Percentiles rank a stretch among this genome's conserved stretches.
Conservation (phyloP, 1,139 yeast genomes). For the Candida neerlandica region DNA sequence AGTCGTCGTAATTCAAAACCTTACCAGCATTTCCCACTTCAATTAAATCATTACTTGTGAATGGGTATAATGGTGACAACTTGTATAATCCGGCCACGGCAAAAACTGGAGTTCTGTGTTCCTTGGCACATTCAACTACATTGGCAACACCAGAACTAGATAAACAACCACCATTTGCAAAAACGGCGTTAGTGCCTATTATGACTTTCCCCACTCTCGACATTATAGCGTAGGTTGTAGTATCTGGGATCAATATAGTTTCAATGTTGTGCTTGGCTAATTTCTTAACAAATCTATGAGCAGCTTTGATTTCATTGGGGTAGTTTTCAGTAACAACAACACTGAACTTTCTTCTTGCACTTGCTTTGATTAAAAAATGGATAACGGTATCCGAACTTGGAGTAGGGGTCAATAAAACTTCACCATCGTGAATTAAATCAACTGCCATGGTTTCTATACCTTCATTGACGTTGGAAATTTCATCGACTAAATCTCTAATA, state of each 20-base stretch:
- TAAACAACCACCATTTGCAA: constrained; percentile 95
- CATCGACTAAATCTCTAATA: constrained; percentile 90
- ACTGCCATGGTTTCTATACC: constrained; percentile 88
- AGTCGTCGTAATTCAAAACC: constrained; percentile 72
- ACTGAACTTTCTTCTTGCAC: constrained; percentile 86
- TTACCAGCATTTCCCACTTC: constrained; percentile 94
- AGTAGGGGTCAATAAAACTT: constrained; percentile 87
- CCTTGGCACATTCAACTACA: constrained; percentile 95
- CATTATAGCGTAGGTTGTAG: constrained; percentile 94
- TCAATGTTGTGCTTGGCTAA: constrained; percentile 87
- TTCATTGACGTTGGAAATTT: constrained; percentile 85
- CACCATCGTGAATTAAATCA: constrained; percentile 94
- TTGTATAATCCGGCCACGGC: constrained; percentile 94
- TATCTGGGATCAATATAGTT: constrained; percentile 89
- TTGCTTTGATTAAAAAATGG: constrained; percentile 83
- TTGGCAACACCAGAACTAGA: constrained; percentile 89
- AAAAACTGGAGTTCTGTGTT: constrained; percentile 91
- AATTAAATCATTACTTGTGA: constrained; percentile 80
- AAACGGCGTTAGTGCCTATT: constrained; percentile 87
- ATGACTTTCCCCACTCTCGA: constrained; percentile 95
- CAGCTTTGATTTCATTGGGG: constrained; percentile 78
- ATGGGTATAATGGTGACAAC: constrained; percentile 91
- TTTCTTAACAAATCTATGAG: constrained; percentile 78
- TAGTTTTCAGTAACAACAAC: constrained; percentile 91
- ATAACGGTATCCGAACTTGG: constrained; percentile 90